phyloP scores from a whole-genome alignment of 306 rosid species.

The Malus fusca region DNA sequence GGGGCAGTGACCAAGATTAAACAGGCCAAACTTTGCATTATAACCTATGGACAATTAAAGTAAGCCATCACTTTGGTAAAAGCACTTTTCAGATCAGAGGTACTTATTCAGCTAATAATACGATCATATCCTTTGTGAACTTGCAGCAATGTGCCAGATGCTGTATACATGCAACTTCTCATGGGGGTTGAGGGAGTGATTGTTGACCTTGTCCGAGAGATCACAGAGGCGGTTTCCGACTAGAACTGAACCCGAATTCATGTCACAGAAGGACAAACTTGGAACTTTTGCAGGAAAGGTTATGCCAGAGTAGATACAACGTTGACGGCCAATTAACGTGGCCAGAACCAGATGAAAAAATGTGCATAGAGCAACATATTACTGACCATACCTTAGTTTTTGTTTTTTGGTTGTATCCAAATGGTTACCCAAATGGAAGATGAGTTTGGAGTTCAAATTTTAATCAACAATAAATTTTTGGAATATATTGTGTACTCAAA shows the following conservation, averaged over 20 bases:
- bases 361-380: not conserved
- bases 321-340: not conserved
- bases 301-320: not conserved
- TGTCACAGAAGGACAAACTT: not conserved
- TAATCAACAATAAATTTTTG: not conserved
- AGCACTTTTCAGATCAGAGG: not conserved
- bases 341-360: not conserved
- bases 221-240: slow-evolving; percentile 28
- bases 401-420: not conserved
- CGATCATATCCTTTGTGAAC: not conserved
- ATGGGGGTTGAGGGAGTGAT: slow-evolving; percentile 42
- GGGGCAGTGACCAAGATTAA: slow-evolving; percentile 29
- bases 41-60: slow-evolving; percentile 43
- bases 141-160: slow-evolving; percentile 34
- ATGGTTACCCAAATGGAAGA: not conserved
- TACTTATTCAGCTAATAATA: not conserved
- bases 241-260: not conserved
- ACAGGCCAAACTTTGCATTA: slow-evolving; percentile 27
- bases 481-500: no score
- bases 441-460: not conserved
- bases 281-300: not conserved
- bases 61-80: not conserved
- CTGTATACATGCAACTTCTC: slow-evolving; percentile 30
- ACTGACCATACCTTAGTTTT: not conserved
- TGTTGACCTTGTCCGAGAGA: slow-evolving; percentile 36